Evolutionary conservation across 139 green algal genomes (phyloP).

Genomic region (Tetradesmus lagerheimii): DNA sequence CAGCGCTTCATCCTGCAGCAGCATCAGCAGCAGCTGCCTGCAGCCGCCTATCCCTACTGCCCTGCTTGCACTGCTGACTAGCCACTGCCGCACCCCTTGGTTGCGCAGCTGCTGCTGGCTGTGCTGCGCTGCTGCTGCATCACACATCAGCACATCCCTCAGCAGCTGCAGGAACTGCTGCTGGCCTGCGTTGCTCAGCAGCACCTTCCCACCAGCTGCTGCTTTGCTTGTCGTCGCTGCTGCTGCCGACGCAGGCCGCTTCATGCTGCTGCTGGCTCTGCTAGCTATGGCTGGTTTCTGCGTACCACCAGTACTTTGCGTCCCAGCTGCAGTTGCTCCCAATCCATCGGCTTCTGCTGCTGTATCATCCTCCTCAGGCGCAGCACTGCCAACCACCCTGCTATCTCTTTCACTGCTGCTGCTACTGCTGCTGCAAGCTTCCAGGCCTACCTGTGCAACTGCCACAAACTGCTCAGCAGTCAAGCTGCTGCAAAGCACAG

Average conservation of each 20-base stretch:
- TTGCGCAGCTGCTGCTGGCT: neutral
- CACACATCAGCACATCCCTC: neutral
- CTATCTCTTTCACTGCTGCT: neutral
- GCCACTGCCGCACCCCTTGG: neutral
- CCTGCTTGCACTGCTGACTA: neutral
- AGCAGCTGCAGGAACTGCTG: constrained; percentile 21
- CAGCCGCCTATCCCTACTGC: constrained; percentile 6
- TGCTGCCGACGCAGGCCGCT: neutral
- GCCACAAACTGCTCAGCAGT: neutral
- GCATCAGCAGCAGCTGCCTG: constrained; percentile 1
- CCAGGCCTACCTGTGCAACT: neutral
- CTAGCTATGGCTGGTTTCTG: neutral
- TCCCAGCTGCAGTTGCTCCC: neutral
- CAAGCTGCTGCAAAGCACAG: neutral
- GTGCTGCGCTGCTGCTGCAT: neutral
- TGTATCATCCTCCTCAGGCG: neutral
- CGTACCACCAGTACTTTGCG: neutral
- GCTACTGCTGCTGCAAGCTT: neutral
- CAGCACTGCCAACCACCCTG: neutral
- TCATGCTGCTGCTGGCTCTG: constrained; percentile 10
- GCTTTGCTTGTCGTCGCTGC: neutral
- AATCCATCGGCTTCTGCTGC: neutral
- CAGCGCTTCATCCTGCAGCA: neutral
- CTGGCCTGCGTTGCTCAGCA: neutral
- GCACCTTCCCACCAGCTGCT: neutral